Evolutionary conservation across 768 basidiomycete species (phyloP).

Genomic region (Daedaleopsis sinensis): DNA sequence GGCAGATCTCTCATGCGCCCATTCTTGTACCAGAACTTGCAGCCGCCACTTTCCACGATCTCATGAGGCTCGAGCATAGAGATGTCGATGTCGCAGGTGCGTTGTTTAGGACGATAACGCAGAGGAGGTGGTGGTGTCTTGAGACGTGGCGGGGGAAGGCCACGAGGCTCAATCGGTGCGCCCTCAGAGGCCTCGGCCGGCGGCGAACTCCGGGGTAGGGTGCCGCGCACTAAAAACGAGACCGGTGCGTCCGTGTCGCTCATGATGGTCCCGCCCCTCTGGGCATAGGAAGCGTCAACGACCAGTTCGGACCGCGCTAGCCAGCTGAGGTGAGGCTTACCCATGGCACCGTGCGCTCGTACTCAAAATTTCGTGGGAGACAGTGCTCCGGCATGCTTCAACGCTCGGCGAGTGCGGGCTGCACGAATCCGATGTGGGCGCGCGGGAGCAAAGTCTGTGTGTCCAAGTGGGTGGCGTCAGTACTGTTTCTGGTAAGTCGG

Average conservation of each 20-base stretch:
- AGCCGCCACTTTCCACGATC: neutral
- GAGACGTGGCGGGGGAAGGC: constrained; percentile 6
- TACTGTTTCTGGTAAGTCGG: neutral
- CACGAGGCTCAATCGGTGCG: constrained; percentile 11
- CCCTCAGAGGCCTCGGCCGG: neutral
- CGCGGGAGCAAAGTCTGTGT: constrained; percentile 10
- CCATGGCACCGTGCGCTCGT: constrained; percentile 2
- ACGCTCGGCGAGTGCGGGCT: neutral
- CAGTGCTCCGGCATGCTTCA: constrained; percentile 10
- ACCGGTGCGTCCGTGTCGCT: constrained; percentile 12
- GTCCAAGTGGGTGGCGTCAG: constrained; percentile 13
- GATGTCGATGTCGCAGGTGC: neutral
- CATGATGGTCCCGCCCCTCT: constrained; percentile 21
- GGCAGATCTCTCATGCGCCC: constrained; percentile 25
- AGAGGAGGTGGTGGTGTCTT: neutral
- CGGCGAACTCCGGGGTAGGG: constrained; percentile 5
- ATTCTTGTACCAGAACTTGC: neutral
- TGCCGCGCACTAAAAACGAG: constrained; percentile 19
- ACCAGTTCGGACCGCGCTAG: neutral
- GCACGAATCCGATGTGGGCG: constrained; percentile 9
- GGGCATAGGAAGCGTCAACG: neutral
- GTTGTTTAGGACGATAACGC: neutral
- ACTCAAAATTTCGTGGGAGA: constrained; percentile 6
- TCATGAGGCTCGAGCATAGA: neutral
- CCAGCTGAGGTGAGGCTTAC: constrained; percentile 3